Evolutionary conservation across 78 protist species (phyloP), one percentile per base, ranked within the genome.

Genomic region (Bodo saltans): DNA sequence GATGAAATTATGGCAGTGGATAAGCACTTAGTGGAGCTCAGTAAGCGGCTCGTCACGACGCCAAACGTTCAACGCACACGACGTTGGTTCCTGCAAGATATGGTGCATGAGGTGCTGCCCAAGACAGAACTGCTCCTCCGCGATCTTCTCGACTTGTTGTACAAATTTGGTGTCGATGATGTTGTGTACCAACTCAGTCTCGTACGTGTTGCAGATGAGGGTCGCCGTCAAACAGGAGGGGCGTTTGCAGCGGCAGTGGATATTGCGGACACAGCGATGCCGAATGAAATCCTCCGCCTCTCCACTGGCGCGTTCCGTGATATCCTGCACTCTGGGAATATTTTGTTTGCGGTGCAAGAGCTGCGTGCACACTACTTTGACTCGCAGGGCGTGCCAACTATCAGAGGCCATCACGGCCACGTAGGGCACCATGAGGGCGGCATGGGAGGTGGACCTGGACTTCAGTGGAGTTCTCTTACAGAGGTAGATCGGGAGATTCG

Each of bases 81-180:
- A 67, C 81, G 81, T 2, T 76, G 81, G 81, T 76, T 76, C 26
- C 35, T 76, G 42, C 41, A 76, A 33, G 81, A 76, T 67, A 8
- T 76, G 53, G 17, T 30, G 42, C 70, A 76, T 67, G 38, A 76
- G 41, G 34, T 76, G 41, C 81, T 76, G 30, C 81, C 81, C 1
- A 76, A 76, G 41, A 76, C 69, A 27, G 81, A 76, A 27, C 12
- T 38, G 33, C 4, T 76, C 35, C 81, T 76, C 27, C 12, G 35
- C 12, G 81, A 76, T 17, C 81, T 76, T n/a, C 8, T 25, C 21
- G 35, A 28, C 3, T 12, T 68, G 17, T 30, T 68, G n/a, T 11
- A 28, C n/a, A 11, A 68, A 17, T 27, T 27, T 17, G 3, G 3
- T 17, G 3, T 2, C 71, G 71, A 68, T 11, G 71, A 68, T 17